Conservation (phyloP, 176 grass and related monocot genomes). For the Themeda triandra region DNA sequence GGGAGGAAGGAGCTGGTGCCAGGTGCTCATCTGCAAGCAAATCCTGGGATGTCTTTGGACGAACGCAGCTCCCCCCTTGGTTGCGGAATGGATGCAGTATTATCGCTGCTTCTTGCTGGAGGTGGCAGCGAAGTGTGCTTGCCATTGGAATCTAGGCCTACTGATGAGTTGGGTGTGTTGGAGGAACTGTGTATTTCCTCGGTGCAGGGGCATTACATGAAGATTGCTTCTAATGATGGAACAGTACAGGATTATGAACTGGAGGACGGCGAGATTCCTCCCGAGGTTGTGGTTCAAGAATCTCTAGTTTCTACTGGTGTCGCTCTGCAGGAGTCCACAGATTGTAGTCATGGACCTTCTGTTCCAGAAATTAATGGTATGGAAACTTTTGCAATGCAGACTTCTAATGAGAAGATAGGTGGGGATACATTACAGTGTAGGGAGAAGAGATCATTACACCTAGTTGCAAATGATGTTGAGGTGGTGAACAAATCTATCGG, state of each 20-base stretch:
- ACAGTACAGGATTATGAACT: neutral
- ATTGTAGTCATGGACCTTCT: neutral
- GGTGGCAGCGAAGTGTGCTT: neutral
- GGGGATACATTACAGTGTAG: neutral
- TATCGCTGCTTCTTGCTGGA: neutral
- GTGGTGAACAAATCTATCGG: neutral
- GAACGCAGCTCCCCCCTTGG: slow-evolving; percentile 4
- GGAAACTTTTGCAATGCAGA: neutral
- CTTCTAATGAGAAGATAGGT: neutral
- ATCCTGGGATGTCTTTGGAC: neutral
- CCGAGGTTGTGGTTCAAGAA: neutral
- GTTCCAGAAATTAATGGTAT: neutral
- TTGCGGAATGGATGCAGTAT: neutral
- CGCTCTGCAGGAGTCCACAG: neutral
- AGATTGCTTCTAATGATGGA: neutral
- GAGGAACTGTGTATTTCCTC: neutral
- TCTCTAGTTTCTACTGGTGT: neutral
- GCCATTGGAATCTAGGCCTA: neutral
- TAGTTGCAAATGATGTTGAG: slow-evolving; percentile 6
- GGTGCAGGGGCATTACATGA: neutral
- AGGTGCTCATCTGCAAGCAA: neutral
- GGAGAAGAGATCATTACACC: neutral
- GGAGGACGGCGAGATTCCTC: slow-evolving; percentile 16
- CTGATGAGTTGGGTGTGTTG: neutral
- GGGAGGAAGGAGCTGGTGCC: neutral